A percentile compares a stretch with the other conserved stretches of the same genome.
Conservation (phyloP, 495 filamentous ascomycete genomes). For the Aspergillus homomorphus region DNA sequence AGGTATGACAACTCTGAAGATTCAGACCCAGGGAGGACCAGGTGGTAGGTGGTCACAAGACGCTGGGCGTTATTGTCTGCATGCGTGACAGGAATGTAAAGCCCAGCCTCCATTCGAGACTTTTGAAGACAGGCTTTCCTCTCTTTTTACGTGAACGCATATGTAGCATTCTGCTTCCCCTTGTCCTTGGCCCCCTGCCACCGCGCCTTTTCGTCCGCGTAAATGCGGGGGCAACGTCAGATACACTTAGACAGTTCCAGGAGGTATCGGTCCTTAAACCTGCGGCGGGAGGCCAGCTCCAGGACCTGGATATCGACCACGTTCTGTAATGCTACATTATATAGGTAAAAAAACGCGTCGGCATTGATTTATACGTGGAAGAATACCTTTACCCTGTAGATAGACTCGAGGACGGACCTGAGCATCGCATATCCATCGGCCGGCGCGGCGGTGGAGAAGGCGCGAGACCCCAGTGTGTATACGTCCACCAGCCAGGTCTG, state of each 20-base stretch:
- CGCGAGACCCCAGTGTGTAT: background rate
- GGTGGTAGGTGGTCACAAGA: too few species aligned
- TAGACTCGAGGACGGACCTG: constrained; percentile 48
- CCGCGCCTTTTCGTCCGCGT: background rate
- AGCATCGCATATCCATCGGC: constrained; percentile 36
- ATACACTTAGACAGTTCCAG: background rate
- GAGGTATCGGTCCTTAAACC: background rate
- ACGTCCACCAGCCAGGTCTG: background rate
- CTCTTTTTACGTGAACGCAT: too few species aligned
- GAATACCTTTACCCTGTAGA: constrained; percentile 29
- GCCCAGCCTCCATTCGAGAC: too few species aligned
- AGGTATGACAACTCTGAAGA: too few species aligned
- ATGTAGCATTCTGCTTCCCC: background rate
- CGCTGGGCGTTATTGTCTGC: too few species aligned
- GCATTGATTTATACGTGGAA: constrained; percentile 49
- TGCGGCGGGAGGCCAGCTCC: constrained; percentile 42
- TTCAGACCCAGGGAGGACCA: too few species aligned
- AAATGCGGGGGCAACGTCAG: background rate
- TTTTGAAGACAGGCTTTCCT: too few species aligned
- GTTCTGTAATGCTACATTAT: constrained; percentile 33
- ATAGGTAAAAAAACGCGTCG: constrained; percentile 51
- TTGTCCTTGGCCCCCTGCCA: background rate
- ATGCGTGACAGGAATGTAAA: too few species aligned
- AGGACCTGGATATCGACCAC: constrained; percentile 56
- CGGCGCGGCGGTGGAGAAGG: constrained; percentile 22